Percentiles rank a stretch among this genome's conserved stretches.
These are phyloP conservation scores for Stentor roeselii DNA, from an alignment of 73 alveolate genomes.

Conservation along the genomic window DNA sequence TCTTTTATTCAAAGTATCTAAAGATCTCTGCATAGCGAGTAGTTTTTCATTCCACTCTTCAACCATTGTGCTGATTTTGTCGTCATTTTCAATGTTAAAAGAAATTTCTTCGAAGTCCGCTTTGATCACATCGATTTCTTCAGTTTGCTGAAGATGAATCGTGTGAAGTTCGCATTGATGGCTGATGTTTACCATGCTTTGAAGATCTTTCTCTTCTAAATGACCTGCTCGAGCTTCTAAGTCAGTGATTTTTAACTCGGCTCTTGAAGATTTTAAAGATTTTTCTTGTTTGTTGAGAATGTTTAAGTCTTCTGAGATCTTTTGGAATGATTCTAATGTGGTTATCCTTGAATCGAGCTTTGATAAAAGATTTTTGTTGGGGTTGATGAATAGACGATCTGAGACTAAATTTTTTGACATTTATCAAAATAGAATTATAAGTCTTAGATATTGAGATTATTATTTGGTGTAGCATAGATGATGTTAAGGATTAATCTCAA, in stretches of 20 bases:
- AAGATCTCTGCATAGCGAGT: background rate
- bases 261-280: background rate
- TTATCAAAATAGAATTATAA: too few species aligned
- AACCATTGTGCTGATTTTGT: background rate
- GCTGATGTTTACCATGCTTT: too few species aligned
- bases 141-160: background rate
- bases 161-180: background rate
- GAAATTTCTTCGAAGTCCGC: background rate
- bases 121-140: background rate
- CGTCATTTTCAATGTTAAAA: background rate
- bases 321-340: background rate
- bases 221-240: background rate
- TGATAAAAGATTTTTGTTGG: background rate
- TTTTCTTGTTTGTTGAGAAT: background rate
- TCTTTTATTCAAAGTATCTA: background rate
- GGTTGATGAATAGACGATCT: too few species aligned
- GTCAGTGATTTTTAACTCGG: background rate
- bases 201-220: background rate
- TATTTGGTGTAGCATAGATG: too few species aligned
- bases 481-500: too few species aligned
- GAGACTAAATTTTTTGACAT: too few species aligned
- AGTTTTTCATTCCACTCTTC: background rate
- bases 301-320: background rate
- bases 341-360: background rate
- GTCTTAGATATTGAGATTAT: too few species aligned